phyloP scores from a whole-genome alignment of 306 rosid species.

The Malus fusca region DNA sequence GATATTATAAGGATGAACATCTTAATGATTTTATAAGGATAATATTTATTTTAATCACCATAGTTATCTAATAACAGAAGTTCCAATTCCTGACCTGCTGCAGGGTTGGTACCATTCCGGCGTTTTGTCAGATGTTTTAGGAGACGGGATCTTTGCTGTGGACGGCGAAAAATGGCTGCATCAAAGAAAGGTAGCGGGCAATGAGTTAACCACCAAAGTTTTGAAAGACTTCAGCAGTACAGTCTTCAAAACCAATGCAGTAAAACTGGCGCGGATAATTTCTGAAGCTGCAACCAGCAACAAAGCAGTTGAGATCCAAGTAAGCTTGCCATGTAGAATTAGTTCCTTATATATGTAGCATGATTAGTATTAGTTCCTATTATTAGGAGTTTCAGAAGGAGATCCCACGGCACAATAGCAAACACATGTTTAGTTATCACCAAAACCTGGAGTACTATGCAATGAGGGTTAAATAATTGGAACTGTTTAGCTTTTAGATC shows the following conservation, averaged over 20 bases:
- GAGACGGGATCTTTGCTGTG: slow-evolving; percentile 7
- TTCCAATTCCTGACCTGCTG: not conserved
- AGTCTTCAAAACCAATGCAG: slow-evolving; percentile 10
- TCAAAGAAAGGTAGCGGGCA: slow-evolving; percentile 1
- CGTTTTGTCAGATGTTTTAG: not conserved
- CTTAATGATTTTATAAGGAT: too few relatives aligned
- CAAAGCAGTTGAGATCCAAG: slow-evolving; percentile 12
- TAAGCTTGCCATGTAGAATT: not conserved
- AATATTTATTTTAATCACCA: too few relatives aligned
- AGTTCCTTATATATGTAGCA: too few relatives aligned
- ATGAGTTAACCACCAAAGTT: slow-evolving; percentile 2
- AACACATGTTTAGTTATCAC: too few relatives aligned
- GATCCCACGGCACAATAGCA: too few relatives aligned
- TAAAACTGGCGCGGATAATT: slow-evolving; percentile 7
- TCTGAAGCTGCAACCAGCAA: not conserved
- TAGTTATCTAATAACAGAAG: too few relatives aligned
- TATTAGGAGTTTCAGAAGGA: too few relatives aligned
- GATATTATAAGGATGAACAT: too few relatives aligned
- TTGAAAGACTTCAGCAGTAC: slow-evolving; percentile 5
- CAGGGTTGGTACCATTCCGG: not conserved
- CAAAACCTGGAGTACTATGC: too few relatives aligned
- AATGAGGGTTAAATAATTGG: too few relatives aligned
- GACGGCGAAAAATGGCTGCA: slow-evolving; percentile 15
- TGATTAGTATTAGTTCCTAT: too few relatives aligned
- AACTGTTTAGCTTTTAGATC: too few relatives aligned